These are phyloP conservation scores for Zygnema circumcarinatum DNA, from an alignment of 139 green algal species.

Conservation along the genomic window DNA sequence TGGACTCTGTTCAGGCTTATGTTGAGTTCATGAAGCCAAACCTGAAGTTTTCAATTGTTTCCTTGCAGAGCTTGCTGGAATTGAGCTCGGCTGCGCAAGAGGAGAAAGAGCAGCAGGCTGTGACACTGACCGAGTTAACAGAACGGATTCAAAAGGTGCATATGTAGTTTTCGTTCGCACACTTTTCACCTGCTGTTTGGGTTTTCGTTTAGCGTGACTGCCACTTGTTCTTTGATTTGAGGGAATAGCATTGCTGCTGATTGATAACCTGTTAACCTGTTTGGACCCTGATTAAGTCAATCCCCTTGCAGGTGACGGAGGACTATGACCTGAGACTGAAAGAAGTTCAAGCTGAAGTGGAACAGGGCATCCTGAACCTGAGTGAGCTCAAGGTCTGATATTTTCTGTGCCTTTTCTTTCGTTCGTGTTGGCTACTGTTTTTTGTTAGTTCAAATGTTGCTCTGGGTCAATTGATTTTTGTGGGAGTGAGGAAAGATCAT, in stretches of 20 bases:
- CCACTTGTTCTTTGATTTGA: no score
- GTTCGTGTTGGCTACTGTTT: not conserved
- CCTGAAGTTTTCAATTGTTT: not conserved
- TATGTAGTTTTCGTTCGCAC: not conserved
- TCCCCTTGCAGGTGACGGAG: not conserved
- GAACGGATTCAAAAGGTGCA: conserved; percentile 33
- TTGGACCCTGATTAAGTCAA: no score
- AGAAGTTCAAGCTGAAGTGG: not conserved
- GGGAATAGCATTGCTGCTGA: no score
- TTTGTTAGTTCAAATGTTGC: no score
- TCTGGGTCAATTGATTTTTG: no score
- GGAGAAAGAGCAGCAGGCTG: conserved; percentile 1
- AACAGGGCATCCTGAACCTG: not conserved
- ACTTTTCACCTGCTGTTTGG: not conserved
- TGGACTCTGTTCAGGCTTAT: no score
- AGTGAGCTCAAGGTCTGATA: not conserved
- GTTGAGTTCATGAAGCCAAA: no score
- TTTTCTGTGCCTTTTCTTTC: not conserved
- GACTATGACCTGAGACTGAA: not conserved
- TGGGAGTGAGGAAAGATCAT: no score
- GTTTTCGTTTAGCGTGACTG: no score
- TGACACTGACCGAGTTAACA: not conserved
- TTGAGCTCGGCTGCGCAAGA: not conserved
- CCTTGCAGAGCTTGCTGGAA: conserved; percentile 42
- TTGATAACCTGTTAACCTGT: no score